Evolutionary conservation across 1,139 yeast genomes (phyloP).

Genomic region (Meyerozyma smithsonii): DNA sequence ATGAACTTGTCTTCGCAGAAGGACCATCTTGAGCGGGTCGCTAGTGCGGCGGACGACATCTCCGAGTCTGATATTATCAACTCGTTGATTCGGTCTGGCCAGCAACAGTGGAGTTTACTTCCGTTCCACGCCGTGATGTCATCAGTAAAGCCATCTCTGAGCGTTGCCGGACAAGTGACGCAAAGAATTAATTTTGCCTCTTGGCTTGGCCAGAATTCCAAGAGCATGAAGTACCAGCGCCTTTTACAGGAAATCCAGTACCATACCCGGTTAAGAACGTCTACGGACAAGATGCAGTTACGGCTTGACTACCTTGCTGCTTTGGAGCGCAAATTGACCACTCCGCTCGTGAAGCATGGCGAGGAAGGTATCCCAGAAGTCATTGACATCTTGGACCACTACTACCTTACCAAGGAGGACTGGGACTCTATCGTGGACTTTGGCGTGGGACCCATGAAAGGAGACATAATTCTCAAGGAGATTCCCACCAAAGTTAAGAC

Average conservation of each 20-base stretch:
- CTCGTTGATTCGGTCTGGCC: slow-evolving; percentile 77
- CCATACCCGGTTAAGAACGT: slow-evolving; percentile 75
- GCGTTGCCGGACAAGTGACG: slow-evolving; percentile 66
- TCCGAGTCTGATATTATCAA: slow-evolving; percentile 80
- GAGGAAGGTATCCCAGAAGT: slow-evolving; percentile 63
- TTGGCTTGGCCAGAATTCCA: slow-evolving; percentile 91
- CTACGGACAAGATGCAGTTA: slow-evolving; percentile 71
- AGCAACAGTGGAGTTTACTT: slow-evolving; percentile 92
- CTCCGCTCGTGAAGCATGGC: slow-evolving; percentile 51
- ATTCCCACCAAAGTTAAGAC: slow-evolving; percentile 74
- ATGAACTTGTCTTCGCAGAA: slow-evolving; percentile 28
- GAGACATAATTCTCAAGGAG: slow-evolving; percentile 46
- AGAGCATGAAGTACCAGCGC: slow-evolving; percentile 71
- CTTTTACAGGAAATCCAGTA: slow-evolving; percentile 83
- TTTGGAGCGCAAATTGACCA: slow-evolving; percentile 49
- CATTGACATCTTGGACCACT: slow-evolving; percentile 70
- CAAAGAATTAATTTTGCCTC: slow-evolving; percentile 76
- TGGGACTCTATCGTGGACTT: slow-evolving; percentile 86
- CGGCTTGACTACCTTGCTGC: slow-evolving; percentile 75
- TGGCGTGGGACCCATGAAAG: slow-evolving; percentile 59
- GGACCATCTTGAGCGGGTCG: slow-evolving; percentile 58
- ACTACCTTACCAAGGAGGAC: slow-evolving; percentile 83
- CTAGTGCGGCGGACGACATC: slow-evolving; percentile 81
- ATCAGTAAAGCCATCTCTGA: slow-evolving; percentile 74
- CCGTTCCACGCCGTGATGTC: slow-evolving; percentile 92